Conservation (phyloP, 2,329 filamentous ascomycete species). For the Alternaria gansuensis region DNA sequence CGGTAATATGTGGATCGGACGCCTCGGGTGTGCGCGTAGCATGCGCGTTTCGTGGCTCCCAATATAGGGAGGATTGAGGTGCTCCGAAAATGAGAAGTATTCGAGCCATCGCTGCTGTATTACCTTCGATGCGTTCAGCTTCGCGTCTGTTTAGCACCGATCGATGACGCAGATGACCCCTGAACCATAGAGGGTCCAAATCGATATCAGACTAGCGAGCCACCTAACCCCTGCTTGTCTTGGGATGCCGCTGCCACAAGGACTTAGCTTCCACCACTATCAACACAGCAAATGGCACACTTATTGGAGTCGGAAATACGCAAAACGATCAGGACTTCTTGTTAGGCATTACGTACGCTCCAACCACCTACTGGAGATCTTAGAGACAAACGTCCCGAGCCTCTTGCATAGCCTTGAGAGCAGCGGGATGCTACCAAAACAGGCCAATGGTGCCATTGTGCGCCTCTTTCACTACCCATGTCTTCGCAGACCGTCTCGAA, state of each 20-base stretch:
- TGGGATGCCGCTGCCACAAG: conserved; percentile 3
- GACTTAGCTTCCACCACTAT: not conserved
- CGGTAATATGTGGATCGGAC: not conserved
- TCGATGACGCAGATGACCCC: conserved; percentile 44
- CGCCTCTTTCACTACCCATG: not conserved
- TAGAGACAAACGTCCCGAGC: conserved; percentile 13
- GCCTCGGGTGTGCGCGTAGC: not conserved
- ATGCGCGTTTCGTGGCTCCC: not conserved
- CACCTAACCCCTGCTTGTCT: conserved; percentile 12
- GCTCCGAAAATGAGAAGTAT: not conserved
- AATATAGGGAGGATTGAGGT: not conserved
- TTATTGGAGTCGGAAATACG: not conserved
- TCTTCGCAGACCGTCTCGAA: conserved; percentile 39
- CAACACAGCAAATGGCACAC: conserved; percentile 6
- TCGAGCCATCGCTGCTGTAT: not conserved
- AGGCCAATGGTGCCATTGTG: not conserved
- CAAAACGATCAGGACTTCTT: conserved; percentile 25
- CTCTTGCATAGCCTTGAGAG: conserved; percentile 13
- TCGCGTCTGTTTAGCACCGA: conserved; percentile 31
- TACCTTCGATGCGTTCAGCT: conserved; percentile 23
- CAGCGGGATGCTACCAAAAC: not conserved
- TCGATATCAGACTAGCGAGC: conserved; percentile 37
- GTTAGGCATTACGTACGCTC: conserved; percentile 26
- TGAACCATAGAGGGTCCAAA: conserved; percentile 34
- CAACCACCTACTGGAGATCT: conserved; percentile 13